Evolutionary conservation across 257 asterid species (phyloP).

Genomic region (Penstemon eatonii): DNA sequence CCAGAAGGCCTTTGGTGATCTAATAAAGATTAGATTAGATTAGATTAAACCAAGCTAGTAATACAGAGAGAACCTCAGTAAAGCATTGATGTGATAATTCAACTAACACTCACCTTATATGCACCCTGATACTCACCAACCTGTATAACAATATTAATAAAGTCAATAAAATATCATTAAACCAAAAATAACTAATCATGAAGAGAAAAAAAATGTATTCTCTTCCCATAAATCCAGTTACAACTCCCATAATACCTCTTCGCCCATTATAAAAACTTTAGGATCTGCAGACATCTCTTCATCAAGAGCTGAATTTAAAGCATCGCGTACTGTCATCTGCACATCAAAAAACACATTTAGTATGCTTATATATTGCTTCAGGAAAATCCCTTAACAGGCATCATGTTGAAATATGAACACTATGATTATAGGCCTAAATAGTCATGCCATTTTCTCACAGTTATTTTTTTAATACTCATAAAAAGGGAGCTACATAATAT

Average conservation of each 20-base stretch:
- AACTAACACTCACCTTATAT: constrained; percentile 62
- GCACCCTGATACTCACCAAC: constrained; percentile 97
- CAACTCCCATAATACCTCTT: constrained; percentile 54
- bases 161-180: constrained; percentile 17
- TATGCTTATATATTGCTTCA: not conserved
- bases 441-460: not conserved
- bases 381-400: constrained; percentile 13
- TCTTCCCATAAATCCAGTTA: constrained; percentile 13
- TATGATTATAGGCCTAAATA: not conserved
- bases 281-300: constrained; percentile 71
- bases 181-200: not conserved
- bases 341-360: not conserved
- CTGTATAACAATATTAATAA: constrained; percentile 34
- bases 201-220: not conserved
- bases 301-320: constrained; percentile 61
- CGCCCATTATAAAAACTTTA: constrained; percentile 58
- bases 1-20: constrained; percentile 81
- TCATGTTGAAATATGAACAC: not conserved
- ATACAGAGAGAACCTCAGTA: not conserved
- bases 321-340: constrained; percentile 76
- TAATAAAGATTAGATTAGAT: constrained; percentile 25
- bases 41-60: constrained; percentile 13
- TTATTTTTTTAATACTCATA: too few species aligned
- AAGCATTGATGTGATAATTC: not conserved
- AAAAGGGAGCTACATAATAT: constrained; percentile 3